Conservation (phyloP, 106 monocot species). For the Dendrobium nobile region DNA sequence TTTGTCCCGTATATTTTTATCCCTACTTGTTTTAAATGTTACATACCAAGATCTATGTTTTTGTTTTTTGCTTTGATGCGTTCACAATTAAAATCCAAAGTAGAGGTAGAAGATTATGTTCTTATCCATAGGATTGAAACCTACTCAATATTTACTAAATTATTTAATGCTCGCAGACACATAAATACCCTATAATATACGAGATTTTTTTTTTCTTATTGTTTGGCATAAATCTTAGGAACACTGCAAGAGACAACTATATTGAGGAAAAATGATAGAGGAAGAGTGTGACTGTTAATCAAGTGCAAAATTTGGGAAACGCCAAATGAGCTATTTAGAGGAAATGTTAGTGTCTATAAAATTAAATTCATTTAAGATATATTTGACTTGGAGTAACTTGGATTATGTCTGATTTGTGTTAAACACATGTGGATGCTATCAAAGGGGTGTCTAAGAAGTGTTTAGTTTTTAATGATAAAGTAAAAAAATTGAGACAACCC, state of each 20-base stretch:
- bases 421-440: not conserved
- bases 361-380: not conserved
- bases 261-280: not conserved
- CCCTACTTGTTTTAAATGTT: too few relatives aligned
- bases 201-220: too few relatives aligned
- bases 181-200: too few relatives aligned
- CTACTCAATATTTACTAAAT: too few relatives aligned
- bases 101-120: too few relatives aligned
- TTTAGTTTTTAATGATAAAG: not conserved
- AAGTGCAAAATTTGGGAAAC: not conserved
- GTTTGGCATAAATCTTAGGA: not conserved
- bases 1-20: too few relatives aligned
- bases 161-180: too few relatives aligned
- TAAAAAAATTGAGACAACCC: not conserved
- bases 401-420: not conserved
- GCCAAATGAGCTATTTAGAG: not conserved
- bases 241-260: not conserved
- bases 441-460: not conserved
- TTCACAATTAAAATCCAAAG: too few relatives aligned
- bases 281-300: not conserved
- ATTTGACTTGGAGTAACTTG: not conserved
- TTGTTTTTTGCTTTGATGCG: too few relatives aligned
- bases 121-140: too few relatives aligned
- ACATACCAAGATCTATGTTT: too few relatives aligned
- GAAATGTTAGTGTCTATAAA: not conserved